These are phyloP conservation scores for Apophysomyces sp. DNA, from an alignment of 371 early-diverging fungal genomes.

Conservation along the genomic window DNA sequence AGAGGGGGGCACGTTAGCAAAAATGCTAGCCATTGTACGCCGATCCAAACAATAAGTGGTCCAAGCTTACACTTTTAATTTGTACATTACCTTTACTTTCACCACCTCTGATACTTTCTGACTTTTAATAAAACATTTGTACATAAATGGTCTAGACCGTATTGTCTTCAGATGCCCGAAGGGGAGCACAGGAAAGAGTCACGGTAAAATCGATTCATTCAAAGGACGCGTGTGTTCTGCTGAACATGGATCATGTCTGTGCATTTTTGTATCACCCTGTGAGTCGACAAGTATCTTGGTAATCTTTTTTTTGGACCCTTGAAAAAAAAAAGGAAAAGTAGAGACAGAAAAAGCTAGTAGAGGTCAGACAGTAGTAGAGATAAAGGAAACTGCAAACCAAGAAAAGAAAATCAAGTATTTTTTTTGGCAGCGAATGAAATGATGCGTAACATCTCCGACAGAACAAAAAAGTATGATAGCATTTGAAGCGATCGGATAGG, in stretches of 20 bases:
- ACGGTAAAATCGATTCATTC: background rate
- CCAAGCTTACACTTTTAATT: constrained; percentile 2
- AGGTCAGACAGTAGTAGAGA: no score
- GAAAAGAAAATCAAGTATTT: background rate
- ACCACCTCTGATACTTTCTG: background rate
- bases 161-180: background rate
- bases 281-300: background rate
- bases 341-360: background rate
- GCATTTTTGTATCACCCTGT: background rate
- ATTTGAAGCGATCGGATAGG: background rate
- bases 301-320: background rate
- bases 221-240: background rate
- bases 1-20: background rate
- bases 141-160: background rate
- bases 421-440: background rate
- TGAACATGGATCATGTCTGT: background rate
- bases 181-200: background rate
- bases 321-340: background rate
- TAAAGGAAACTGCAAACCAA: background rate
- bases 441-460: background rate
- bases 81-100: background rate
- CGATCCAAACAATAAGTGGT: constrained; percentile 4
- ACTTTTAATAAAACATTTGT: background rate
- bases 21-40: background rate
- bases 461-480: background rate